Evolutionary conservation across 1,284 basidiomycete species (phyloP).

Genomic region (Trametes sp.): DNA sequence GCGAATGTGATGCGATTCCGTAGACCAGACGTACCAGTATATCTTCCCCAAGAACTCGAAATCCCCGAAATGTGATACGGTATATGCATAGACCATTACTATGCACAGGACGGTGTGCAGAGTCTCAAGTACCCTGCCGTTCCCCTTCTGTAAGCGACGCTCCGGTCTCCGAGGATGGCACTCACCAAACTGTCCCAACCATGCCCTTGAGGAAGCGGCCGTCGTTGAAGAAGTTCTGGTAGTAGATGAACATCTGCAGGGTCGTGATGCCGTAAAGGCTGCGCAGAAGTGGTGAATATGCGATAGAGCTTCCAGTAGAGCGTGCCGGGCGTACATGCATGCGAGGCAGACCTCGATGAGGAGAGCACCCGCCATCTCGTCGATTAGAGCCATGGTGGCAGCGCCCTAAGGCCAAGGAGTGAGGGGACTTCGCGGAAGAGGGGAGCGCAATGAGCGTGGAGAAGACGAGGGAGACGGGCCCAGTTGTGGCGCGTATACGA

Average conservation of each 20-base stretch:
- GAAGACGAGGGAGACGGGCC: no score
- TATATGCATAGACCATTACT: slow-evolving; percentile 16
- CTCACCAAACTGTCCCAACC: slow-evolving; percentile 16
- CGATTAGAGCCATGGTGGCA: slow-evolving; percentile 7
- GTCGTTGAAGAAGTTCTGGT: slow-evolving; percentile 7
- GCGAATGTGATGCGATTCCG: not conserved
- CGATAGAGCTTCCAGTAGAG: no score
- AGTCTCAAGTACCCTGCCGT: slow-evolving; percentile 15
- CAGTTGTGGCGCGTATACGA: not conserved
- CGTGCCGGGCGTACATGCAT: slow-evolving; percentile 11
- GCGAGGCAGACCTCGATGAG: slow-evolving; percentile 21
- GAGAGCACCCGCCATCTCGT: slow-evolving; percentile 14
- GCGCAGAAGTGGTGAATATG: not conserved
- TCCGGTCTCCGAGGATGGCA: not conserved
- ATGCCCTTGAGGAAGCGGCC: slow-evolving; percentile 11
- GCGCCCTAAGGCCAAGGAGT: not conserved
- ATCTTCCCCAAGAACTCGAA: slow-evolving; percentile 14
- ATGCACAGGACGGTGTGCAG: slow-evolving; percentile 22
- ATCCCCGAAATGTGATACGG: slow-evolving; percentile 19
- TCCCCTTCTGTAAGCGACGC: not conserved
- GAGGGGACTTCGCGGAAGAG: not conserved
- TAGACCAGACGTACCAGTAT: slow-evolving; percentile 5
- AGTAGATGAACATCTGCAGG: slow-evolving; percentile 19
- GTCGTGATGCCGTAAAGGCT: slow-evolving; percentile 23
- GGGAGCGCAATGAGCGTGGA: not conserved